Conservation (phyloP, 2,329 filamentous ascomycete species). For the Acephala macrosclerotiorum region DNA sequence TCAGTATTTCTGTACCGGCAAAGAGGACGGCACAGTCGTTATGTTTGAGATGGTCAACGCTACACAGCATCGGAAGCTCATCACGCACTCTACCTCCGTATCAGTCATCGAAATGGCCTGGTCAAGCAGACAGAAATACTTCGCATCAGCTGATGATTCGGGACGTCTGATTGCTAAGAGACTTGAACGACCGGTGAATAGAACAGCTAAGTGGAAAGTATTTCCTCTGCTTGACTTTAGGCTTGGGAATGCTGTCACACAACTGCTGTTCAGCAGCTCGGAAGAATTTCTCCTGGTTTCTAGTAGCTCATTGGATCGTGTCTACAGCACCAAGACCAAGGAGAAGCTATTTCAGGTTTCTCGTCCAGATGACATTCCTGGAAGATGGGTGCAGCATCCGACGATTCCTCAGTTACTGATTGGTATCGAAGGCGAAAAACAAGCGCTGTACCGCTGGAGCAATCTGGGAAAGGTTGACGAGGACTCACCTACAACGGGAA, state of each 20-base stretch:
- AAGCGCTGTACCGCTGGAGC: too few relatives aligned
- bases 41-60: slow-evolving; percentile 27
- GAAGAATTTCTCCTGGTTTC: slow-evolving; percentile 27
- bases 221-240: slow-evolving; percentile 26
- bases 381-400: too few relatives aligned
- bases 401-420: too few relatives aligned
- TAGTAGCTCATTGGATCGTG: neutral
- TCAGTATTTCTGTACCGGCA: slow-evolving; percentile 36
- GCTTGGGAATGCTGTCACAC: slow-evolving; percentile 10
- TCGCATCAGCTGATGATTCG: slow-evolving; percentile 32
- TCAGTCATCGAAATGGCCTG: slow-evolving; percentile 16
- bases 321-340: too few relatives aligned
- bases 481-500: too few relatives aligned
- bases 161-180: slow-evolving; percentile 27
- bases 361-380: too few relatives aligned
- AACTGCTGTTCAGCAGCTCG: slow-evolving; percentile 25
- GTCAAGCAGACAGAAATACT: slow-evolving; percentile 18
- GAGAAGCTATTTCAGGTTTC: too few relatives aligned
- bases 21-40: slow-evolving; percentile 35
- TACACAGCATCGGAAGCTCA: slow-evolving; percentile 13
- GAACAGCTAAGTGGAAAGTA: slow-evolving; percentile 21
- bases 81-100: slow-evolving; percentile 13
- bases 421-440: too few relatives aligned
- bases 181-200: slow-evolving; percentile 12
- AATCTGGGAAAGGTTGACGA: too few relatives aligned